Evolutionary conservation across 495 filamentous ascomycete genomes (phyloP), one percentile per base, ranked within the genome.

Genomic region (Sporormia fimetaria): DNA sequence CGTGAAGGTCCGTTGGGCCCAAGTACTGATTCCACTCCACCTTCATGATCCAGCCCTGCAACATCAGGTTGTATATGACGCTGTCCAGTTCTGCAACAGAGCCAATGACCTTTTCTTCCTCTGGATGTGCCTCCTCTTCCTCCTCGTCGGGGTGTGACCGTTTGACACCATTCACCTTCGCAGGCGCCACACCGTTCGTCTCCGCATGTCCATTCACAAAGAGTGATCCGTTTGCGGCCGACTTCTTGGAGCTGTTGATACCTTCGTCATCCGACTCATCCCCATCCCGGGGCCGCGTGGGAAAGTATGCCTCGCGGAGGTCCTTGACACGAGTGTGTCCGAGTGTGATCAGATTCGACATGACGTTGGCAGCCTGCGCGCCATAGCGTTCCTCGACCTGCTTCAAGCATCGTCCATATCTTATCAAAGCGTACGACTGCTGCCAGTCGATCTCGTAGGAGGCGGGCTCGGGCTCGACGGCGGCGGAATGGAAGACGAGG

Each of bases 331-430:
- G 73, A 2, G 77, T 77, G 59, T 93, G 81, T 5, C 90, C 90
- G 15, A 82, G 70, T 24, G 76, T 67, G 21, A 94, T 62, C 8
- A 96, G 71, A 33, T 79, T 77, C 39, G 78, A 70, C 47, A 93
- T 68, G 2, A 95, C 62, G 21, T 71, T 70, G 28, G 77, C 74
- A 0, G 84, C 86, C 55, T 73, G 61, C 5, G 66, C 57, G 9
- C 87, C 88, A 41, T 81, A 75, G 45, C 78, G 70, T 6, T 67
- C 70, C 42, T 85, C 75, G 11, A 85, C 64, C 44, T 83, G 63
- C 40, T 83, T 73, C 18, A 90, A 61, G n/a, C 90, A 82, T 58
- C 86, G 87, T 5, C 84, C 87, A 14, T 74, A 71, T 20, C 88
- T 80, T 12, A 83, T 63, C 24, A 96, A 68, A 45, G 74, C 74